Evolutionary conservation across 208 protist genomes (phyloP), one percentile per base, ranked within the genome.

Genomic region (Herpetomonas samuelpessoai): DNA sequence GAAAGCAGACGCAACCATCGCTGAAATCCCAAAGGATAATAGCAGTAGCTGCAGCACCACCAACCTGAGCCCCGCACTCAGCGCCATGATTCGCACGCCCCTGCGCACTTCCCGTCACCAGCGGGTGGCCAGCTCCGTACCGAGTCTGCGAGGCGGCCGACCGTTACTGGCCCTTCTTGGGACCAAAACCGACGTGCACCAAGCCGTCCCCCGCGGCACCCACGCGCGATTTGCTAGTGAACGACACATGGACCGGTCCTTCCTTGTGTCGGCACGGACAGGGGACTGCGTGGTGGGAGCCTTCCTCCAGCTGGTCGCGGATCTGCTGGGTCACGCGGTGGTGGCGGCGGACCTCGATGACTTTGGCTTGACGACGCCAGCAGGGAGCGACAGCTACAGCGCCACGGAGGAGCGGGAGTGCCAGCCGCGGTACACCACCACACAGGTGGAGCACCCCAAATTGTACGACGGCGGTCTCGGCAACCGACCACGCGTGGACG

Each of bases 101-200:
- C n/a, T n/a, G n/a, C n/a, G n/a, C n/a, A n/a, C n/a, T n/a, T n/a
- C n/a, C n/a, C n/a, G n/a, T n/a, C n/a, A n/a, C n/a, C n/a, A n/a
- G n/a, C n/a, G n/a, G n/a, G n/a, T n/a, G n/a, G n/a, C n/a, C n/a
- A n/a, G n/a, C n/a, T n/a, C n/a, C n/a, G n/a, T n/a, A n/a, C n/a
- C n/a, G n/a, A n/a, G n/a, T n/a, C n/a, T n/a, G n/a, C n/a, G n/a
- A n/a, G n/a, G n/a, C n/a, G 35, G 44, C 27, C 54, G 66, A 44
- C 93, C 93, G n/a, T 45, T 79, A 16, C 87, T 97, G 58, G 61
- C 83, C 22, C 57, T 98, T 3, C 75, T 96, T 26, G 96, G 88
- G 22, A 98, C 96, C 65, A 98, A 98, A 47, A 77, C 75, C 0
- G 96, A 98, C 70, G 74, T 98, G n/a, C 78, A 63, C 68, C 62